Evolutionary conservation across 2,329 filamentous ascomycete genomes (phyloP), one percentile per base, ranked within the genome.

Genomic region (Monosporascus sp.): DNA sequence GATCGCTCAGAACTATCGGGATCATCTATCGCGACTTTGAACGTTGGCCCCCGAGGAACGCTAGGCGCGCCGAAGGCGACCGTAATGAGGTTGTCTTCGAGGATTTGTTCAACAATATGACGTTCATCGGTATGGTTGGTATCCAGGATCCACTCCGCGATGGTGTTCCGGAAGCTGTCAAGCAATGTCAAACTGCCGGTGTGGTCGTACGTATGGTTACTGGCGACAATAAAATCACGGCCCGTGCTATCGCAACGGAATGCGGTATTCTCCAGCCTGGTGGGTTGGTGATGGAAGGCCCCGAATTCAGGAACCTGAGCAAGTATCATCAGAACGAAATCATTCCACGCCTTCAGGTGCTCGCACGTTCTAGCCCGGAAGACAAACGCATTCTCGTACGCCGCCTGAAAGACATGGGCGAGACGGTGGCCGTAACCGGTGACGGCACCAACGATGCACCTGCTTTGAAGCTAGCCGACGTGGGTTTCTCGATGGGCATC

Each of bases 401-500:
- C 65, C 79, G 83, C 51, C 77, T 91, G 55, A 89, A 88, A 69
- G 84, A 86, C 56, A 77, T 84, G 65, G 84, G 84, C 46, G 87
- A 93, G 68, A 90, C 85, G 17, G 89, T 93, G 49, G 89, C 89
- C 45, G 89, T 92, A 11, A 93, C 89, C 31, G 89, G 89, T 60
- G 89, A 93, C 63, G 89, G 89, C 51, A 92, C 89, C 61, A 93
- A 93, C 67, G 89, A 93, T 69, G 89, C 88, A 4, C 88, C 88
- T 25, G 89, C 89, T 48, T 77, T 93, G 48, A 91, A 89, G 71
- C 85, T 85, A 62, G 89, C 89, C 6, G 88, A 93, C 64, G 86
- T 93, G 48, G 89, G 89, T 25, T 92, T 93, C 70, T 90, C 88
- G 18, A 93, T 93, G 89, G 89, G 89, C 60, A 89, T 92, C 50